Evolutionary conservation across 169 alveolate species (phyloP).

Genomic region (Blepharisma undulans): DNA sequence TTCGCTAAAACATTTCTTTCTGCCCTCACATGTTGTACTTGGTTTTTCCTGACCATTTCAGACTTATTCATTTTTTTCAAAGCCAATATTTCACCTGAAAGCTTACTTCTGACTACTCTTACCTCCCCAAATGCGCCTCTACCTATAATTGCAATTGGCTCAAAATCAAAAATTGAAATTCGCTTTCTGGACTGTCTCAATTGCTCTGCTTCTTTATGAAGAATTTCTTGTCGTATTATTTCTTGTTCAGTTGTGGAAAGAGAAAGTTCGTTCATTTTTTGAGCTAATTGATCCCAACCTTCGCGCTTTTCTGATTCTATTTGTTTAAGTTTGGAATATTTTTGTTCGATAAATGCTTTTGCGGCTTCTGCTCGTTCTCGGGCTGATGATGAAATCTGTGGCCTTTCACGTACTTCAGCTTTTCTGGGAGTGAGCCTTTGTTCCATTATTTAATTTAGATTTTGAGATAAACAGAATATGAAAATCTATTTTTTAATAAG

Average conservation of each 20-base stretch:
- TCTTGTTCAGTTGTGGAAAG: constrained; percentile 17
- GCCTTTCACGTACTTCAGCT: background rate
- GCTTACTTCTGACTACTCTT: constrained; percentile 75
- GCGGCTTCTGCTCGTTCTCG: constrained; percentile 31
- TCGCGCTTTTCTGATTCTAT: background rate
- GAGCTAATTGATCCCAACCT: background rate
- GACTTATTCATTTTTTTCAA: constrained; percentile 88
- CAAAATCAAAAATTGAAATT: constrained; percentile 78
- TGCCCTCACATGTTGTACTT: constrained; percentile 61
- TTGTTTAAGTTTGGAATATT: constrained; percentile 17
- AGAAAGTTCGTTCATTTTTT: background rate
- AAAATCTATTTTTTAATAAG: background rate
- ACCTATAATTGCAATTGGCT: constrained; percentile 83
- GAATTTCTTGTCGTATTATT: background rate
- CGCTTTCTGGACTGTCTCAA: constrained; percentile 68
- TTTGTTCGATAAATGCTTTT: constrained; percentile 21
- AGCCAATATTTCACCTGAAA: constrained; percentile 84
- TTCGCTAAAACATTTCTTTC: constrained; percentile 62
- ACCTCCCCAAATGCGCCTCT: constrained; percentile 92
- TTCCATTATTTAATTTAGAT: background rate
- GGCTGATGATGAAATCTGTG: background rate
- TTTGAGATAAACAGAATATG: background rate
- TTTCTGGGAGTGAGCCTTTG: background rate
- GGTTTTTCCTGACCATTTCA: constrained; percentile 79
- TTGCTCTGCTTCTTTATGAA: constrained; percentile 31